A percentile compares a stretch with the other conserved stretches of the same genome.
These are phyloP conservation scores for slime mould (Dictyostelium discoideum) DNA, from an alignment of 78 protist genomes.

Conservation along the genomic window DNA sequence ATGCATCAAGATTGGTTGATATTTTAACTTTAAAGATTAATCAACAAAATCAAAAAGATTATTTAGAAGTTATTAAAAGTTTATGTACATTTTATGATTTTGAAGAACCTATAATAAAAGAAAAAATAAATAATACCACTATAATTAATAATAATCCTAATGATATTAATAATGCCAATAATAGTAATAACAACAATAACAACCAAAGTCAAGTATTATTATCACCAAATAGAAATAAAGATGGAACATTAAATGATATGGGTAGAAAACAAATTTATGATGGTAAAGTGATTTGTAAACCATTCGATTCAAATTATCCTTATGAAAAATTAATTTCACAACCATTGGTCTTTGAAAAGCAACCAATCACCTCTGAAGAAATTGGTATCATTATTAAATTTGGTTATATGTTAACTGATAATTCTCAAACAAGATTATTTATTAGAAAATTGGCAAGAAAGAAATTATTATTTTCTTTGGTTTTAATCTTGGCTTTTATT, in stretches of 20 bases:
- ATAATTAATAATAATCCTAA: neutral
- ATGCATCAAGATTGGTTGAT: neutral
- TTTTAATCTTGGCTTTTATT: neutral
- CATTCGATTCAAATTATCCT: neutral
- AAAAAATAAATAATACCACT: neutral
- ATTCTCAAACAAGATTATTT: neutral
- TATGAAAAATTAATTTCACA: neutral
- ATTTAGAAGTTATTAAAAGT: neutral
- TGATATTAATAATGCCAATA: neutral
- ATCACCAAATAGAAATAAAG: slow-evolving; percentile 38
- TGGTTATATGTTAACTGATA: slow-evolving; percentile 11
- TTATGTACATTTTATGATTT: slow-evolving; percentile 5
- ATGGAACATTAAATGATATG: slow-evolving; percentile 35
- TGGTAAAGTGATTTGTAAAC: slow-evolving; percentile 14
- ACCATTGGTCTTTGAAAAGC: slow-evolving; percentile 16
- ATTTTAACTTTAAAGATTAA: neutral
- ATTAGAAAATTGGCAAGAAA: slow-evolving; percentile 40
- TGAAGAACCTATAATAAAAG: neutral
- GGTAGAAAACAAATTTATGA: slow-evolving; percentile 43
- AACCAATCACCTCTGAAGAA: slow-evolving; percentile 55
- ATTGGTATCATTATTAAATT: slow-evolving; percentile 37
- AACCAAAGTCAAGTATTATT: neutral
- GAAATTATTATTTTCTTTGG: neutral
- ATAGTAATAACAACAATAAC: neutral
- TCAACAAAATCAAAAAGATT: slow-evolving; percentile 11